Evolutionary conservation across 768 basidiomycete species (phyloP), one percentile per base, ranked within the genome.

Genomic region (Termitomyces sp.): DNA sequence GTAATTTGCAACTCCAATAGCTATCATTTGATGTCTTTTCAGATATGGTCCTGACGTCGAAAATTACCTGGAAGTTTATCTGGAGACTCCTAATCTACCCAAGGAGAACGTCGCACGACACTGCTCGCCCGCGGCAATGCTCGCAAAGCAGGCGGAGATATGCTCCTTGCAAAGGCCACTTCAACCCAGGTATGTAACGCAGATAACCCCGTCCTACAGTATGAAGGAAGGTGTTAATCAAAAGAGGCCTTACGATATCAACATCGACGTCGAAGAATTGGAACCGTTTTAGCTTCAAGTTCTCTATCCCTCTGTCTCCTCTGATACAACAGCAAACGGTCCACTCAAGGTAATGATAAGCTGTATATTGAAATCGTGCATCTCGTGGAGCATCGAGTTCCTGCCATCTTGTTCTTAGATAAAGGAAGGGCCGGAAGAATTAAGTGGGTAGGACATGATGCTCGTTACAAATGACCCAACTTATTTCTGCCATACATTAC

Each of bases 31-130:
- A 44, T 36, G 8, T 26, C 34, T 56, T 52, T 48, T 55, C 59
- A 88, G 86, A 63, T 87, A 85, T 72, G 84, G 83, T 16, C 71
- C 75, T 41, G 79, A 85, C 29, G 85, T 87, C 27, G 86, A 86
- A 67, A 80, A 77, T 47, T 87, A 85, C 64, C 64, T 87, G 26
- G 85, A 88, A 16, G 83, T 87, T 18, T 87, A 85, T 64, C 67
- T 88, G 46, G 73, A 77, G 55, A 86, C 85, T 16, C 85, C 86
- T 0, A 78, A 81, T 48, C 67, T 88, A 16, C 69, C 80, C 24
- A 76, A 72, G 48, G 71, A 73, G 46, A 79, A 85, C 58, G 65
- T 83, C 2, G 77, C 79, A 4, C 76, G 71, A 86, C 86, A 1
- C 68, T 86, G 57, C 63, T 86, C 9, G 84, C 84, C 1, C 71